Percentiles rank a stretch among this genome's conserved stretches.
Evolutionary conservation across 2,329 filamentous ascomycete species (phyloP).

Genomic region (Mycosphaerella sp.): DNA sequence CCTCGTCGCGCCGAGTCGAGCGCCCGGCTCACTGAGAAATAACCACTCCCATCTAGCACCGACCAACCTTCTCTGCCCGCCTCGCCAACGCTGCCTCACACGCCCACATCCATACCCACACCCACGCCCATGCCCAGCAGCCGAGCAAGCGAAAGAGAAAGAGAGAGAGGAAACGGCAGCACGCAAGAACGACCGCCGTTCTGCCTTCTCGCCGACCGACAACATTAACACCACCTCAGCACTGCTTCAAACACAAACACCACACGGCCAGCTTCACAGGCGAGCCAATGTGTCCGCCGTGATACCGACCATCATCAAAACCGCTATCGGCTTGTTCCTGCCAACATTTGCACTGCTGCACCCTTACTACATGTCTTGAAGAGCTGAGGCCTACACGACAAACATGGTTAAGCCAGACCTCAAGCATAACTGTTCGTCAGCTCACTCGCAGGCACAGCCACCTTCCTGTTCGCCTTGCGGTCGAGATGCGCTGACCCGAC

Average conservation of each 20-base stretch:
- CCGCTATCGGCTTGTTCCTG: slow-evolving; percentile 3
- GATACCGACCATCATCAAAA: slow-evolving; percentile 6
- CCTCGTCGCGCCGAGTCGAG: background rate
- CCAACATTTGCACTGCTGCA: slow-evolving; percentile 6
- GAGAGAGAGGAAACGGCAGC: no score
- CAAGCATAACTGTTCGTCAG: slow-evolving; percentile 26
- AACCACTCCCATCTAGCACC: background rate
- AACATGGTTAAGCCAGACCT: slow-evolving; percentile 34
- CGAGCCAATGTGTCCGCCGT: slow-evolving; percentile 9
- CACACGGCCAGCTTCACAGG: slow-evolving; percentile 5
- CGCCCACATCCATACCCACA: background rate
- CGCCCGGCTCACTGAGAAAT: background rate
- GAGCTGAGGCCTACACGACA: slow-evolving; percentile 14
- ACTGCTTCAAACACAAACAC: background rate
- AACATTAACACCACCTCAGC: background rate
- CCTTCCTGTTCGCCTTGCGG: background rate
- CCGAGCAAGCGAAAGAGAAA: background rate
- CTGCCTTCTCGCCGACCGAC: background rate
- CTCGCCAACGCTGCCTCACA: background rate
- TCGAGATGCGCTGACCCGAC: slow-evolving; percentile 8
- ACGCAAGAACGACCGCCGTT: background rate
- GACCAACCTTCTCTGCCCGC: background rate
- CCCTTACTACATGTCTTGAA: slow-evolving; percentile 10
- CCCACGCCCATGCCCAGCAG: background rate
- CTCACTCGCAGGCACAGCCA: background rate